A percentile compares a stretch with the other conserved stretches of the same genome.
Conservation (phyloP, 495 filamentous ascomycete genomes). For the Podospora bellae-mahoneyi region DNA sequence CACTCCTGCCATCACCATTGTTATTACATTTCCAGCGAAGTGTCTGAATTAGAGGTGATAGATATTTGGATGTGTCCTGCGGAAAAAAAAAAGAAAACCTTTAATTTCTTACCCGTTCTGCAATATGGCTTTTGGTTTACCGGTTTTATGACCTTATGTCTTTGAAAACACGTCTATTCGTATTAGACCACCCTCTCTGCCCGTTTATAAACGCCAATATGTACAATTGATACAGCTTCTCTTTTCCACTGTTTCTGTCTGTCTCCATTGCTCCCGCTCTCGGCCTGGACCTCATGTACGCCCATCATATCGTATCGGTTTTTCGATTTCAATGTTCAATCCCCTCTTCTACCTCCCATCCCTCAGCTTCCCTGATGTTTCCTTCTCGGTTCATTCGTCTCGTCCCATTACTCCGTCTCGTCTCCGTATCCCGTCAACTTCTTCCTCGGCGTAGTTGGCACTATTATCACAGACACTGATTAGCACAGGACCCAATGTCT, state of each 20-base stretch:
- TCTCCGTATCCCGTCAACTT: slow-evolving; percentile 78
- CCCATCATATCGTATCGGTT: not conserved
- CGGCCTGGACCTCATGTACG: slow-evolving; percentile 1
- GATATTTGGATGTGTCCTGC: not conserved
- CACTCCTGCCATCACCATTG: not conserved
- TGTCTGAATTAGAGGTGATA: not conserved
- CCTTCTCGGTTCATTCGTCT: not conserved
- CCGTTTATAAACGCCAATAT: slow-evolving; percentile 23
- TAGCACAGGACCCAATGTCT: not conserved
- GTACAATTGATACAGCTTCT: slow-evolving; percentile 27
- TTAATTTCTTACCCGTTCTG: not conserved
- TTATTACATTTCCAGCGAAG: not conserved
- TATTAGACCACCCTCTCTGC: not conserved
- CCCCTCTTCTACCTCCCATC: not conserved
- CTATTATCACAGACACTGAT: slow-evolving; percentile 38
- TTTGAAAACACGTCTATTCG: not conserved
- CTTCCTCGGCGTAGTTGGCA: slow-evolving; percentile 70
- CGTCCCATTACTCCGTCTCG: slow-evolving; percentile 27
- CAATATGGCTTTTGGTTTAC: too few species aligned
- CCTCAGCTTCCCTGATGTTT: not conserved
- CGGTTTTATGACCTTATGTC: not conserved
- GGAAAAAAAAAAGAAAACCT: not conserved
- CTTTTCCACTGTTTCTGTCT: not conserved
- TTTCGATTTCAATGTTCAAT: not conserved
- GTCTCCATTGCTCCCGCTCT: not conserved